Evolutionary conservation across 1,284 basidiomycete species (phyloP).

Genomic region (Naganishia sp.): DNA sequence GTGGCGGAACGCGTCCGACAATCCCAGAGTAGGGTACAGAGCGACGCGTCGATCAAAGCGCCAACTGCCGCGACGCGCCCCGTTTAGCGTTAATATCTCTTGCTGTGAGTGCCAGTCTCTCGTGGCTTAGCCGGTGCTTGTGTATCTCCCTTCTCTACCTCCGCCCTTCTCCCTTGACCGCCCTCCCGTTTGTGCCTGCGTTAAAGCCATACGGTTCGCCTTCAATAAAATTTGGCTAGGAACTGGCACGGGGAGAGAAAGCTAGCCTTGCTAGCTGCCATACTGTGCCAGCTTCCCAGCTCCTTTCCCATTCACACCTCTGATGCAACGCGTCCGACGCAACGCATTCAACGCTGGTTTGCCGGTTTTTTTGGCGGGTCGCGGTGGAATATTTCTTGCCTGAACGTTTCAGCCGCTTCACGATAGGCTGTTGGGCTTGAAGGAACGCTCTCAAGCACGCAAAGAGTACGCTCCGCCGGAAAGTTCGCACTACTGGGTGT

Average conservation of each 20-base stretch:
- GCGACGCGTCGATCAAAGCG: neutral
- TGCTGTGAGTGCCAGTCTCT: constrained; percentile 24
- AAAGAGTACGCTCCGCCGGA: constrained; percentile 12
- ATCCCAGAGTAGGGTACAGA: neutral
- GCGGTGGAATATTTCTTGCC: constrained; percentile 21
- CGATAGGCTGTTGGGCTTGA: constrained; percentile 5
- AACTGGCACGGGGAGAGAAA: constrained; percentile 4
- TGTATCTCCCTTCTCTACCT: constrained; percentile 8
- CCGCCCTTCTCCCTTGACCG: constrained; percentile 3
- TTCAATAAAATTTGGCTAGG: constrained; percentile 16
- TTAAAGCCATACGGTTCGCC: neutral
- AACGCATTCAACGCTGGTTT: constrained; percentile 11
- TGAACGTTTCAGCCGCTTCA: constrained; percentile 24
- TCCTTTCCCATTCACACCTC: constrained; percentile 23
- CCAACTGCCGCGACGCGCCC: neutral
- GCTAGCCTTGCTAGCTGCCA: no score
- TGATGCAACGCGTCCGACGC: constrained; percentile 10
- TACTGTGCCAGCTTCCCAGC: neutral
- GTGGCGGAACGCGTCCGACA: neutral
- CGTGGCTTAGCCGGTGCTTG: constrained; percentile 6
- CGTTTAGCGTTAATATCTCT: constrained; percentile 11
- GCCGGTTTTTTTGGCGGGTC: constrained; percentile 13
- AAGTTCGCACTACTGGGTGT: constrained; percentile 16
- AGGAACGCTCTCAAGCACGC: constrained; percentile 22
- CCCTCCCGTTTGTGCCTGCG: constrained; percentile 9